Percentiles rank a stretch among this genome's conserved stretches.
phyloP scores from a whole-genome alignment of 352 stramenopile species.

The Phytophthora tentaculata region DNA sequence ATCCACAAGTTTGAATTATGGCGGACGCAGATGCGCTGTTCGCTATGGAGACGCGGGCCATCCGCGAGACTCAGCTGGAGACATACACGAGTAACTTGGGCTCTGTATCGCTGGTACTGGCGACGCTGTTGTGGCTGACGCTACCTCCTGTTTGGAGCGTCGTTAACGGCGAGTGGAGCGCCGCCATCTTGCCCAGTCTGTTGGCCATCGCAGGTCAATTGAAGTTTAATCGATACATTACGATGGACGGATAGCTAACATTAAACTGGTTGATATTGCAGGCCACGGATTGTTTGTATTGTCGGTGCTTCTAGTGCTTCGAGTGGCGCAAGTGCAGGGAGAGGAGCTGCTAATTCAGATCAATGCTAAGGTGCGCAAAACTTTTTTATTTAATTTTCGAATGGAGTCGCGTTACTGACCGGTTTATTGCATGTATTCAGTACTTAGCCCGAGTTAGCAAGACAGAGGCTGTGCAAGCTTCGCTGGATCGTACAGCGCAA shows the following conservation, averaged over 20 bases:
- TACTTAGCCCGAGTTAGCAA: slow-evolving; percentile 44
- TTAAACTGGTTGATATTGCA: slow-evolving; percentile 11
- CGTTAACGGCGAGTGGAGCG: slow-evolving; percentile 79
- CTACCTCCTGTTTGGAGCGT: slow-evolving; percentile 75
- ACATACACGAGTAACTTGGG: slow-evolving; percentile 74
- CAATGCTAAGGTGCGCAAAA: slow-evolving; percentile 48
- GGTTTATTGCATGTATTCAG: slow-evolving; percentile 22
- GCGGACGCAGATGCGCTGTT: slow-evolving; percentile 41
- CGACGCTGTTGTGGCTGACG: slow-evolving; percentile 50
- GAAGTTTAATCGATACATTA: neutral
- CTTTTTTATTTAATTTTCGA: neutral
- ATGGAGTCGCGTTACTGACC: slow-evolving; percentile 4
- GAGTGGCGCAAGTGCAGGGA: slow-evolving; percentile 72
- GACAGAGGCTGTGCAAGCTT: slow-evolving; percentile 15
- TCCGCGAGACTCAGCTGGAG: slow-evolving; percentile 62
- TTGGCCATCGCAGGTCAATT: slow-evolving; percentile 53
- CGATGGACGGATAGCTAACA: slow-evolving; percentile 5
- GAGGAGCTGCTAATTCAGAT: slow-evolving; percentile 70
- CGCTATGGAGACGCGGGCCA: slow-evolving; percentile 67
- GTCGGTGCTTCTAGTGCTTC: slow-evolving; percentile 60
- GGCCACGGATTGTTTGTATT: slow-evolving; percentile 61
- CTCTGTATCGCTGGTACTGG: slow-evolving; percentile 45
- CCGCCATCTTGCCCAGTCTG: slow-evolving; percentile 55
- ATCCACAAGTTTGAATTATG: slow-evolving; percentile 16
- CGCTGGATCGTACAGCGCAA: slow-evolving; percentile 42